These are phyloP conservation scores for Antarctomyces pellizariae DNA, from an alignment of 495 filamentous ascomycete genomes.

Conservation along the genomic window DNA sequence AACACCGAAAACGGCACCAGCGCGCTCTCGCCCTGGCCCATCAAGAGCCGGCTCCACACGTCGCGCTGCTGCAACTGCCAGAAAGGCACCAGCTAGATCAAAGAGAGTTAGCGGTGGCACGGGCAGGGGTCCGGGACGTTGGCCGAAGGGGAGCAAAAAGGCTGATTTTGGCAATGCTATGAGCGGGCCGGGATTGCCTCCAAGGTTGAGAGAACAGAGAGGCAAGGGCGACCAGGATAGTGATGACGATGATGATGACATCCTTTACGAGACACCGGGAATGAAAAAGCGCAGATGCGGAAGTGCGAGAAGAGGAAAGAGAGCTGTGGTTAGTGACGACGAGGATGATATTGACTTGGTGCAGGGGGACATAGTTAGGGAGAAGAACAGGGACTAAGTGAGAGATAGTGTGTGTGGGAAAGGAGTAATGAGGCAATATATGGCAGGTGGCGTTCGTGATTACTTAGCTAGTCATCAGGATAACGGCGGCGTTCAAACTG, in stretches of 20 bases:
- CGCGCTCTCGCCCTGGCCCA: too few relatives aligned
- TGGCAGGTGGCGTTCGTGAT: too few relatives aligned
- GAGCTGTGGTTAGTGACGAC: slow-evolving; percentile 8
- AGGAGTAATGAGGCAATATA: too few relatives aligned
- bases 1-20: too few relatives aligned
- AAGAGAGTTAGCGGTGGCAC: slow-evolving; percentile 19
- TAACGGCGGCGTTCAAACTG: too few relatives aligned
- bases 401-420: too few relatives aligned
- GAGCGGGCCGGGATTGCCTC: slow-evolving; percentile 29
- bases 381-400: too few relatives aligned
- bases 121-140: slow-evolving; percentile 24
- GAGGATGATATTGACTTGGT: slow-evolving; percentile 8
- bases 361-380: slow-evolving; percentile 1
- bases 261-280: slow-evolving; percentile 10
- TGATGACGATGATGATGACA: slow-evolving; percentile 11
- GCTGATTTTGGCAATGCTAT: slow-evolving; percentile 31
- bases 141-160: slow-evolving; percentile 32
- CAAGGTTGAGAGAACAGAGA: slow-evolving; percentile 20
- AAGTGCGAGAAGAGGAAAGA: slow-evolving; percentile 2
- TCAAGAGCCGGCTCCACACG: slow-evolving; percentile 10
- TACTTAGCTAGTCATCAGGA: too few relatives aligned
- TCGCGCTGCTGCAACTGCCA: slow-evolving; percentile 7
- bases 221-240: slow-evolving; percentile 11
- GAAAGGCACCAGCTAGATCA: slow-evolving; percentile 5
- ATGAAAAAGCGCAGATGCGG: slow-evolving; percentile 5